Evolutionary conservation across 257 asterid species (phyloP).

Genomic region (Marsdenia floribunda): DNA sequence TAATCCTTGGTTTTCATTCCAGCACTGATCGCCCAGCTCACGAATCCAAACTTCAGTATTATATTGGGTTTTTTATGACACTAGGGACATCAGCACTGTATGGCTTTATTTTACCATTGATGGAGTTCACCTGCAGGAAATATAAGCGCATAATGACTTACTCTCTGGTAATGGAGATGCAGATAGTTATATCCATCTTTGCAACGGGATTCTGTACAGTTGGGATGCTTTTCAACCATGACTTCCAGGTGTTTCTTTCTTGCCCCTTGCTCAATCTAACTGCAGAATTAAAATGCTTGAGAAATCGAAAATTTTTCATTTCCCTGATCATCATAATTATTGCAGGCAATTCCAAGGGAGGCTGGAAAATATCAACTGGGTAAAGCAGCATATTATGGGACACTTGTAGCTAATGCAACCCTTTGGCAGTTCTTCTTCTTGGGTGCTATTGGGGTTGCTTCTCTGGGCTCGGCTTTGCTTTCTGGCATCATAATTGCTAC

Average conservation of each 20-base stretch:
- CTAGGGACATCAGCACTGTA: conserved; percentile 30
- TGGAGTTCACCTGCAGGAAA: conserved; percentile 24
- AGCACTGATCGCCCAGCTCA: conserved; percentile 20
- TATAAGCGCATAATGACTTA: conserved; percentile 22
- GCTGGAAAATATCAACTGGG: conserved; percentile 26
- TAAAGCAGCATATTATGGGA: conserved; percentile 10
- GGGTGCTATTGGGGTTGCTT: conserved; percentile 25
- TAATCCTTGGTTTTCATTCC: conserved; percentile 24
- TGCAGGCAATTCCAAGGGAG: conserved; percentile 23
- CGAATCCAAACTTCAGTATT: conserved; percentile 20
- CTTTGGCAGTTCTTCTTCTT: conserved; percentile 22
- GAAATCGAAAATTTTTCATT: neutral
- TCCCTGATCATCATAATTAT: neutral
- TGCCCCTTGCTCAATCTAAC: no score
- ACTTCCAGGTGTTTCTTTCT: conserved; percentile 17
- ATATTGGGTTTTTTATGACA: conserved; percentile 25
- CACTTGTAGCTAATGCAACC: conserved; percentile 12
- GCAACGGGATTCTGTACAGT: conserved; percentile 27
- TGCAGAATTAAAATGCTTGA: neutral
- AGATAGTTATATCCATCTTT: conserved; percentile 20
- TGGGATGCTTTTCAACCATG: conserved; percentile 29
- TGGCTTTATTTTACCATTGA: conserved; percentile 24
- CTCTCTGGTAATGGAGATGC: conserved; percentile 28
- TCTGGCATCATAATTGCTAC: conserved; percentile 26
- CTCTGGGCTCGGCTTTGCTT: conserved; percentile 21